phyloP scores from a whole-genome alignment of 129 eudicot genomes.

The Silybum marianum region DNA sequence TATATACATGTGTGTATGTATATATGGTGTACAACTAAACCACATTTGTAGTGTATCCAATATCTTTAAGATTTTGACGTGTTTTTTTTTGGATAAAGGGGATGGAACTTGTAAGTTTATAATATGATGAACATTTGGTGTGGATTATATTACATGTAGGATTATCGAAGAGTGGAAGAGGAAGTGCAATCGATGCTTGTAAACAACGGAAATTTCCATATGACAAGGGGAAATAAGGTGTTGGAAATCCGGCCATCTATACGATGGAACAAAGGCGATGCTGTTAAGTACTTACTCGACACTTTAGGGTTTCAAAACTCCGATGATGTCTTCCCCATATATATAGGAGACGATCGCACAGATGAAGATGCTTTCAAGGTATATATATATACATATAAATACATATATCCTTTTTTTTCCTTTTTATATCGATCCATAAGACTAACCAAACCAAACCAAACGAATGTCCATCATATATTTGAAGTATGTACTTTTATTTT shows the following conservation, averaged over 20 bases:
- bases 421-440: too few species aligned
- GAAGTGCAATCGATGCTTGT: conserved; percentile 34
- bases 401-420: too few species aligned
- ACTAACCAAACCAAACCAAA: too few species aligned
- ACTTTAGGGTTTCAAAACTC: conserved; percentile 40
- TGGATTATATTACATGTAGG: conserved; percentile 30
- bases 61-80: not conserved
- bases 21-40: too few species aligned
- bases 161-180: conserved; percentile 36
- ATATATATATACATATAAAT: not conserved
- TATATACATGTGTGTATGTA: too few species aligned
- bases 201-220: conserved; percentile 29
- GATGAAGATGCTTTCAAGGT: conserved; percentile 70
- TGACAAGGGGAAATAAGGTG: conserved; percentile 58
- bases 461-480: not conserved
- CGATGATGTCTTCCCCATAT: conserved; percentile 47
- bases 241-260: conserved; percentile 56
- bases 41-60: not conserved
- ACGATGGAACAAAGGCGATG: conserved; percentile 62
- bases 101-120: too few species aligned
- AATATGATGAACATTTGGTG: not conserved
- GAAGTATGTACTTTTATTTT: not conserved
- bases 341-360: conserved; percentile 60
- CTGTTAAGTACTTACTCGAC: conserved; percentile 46
- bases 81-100: not conserved